These are phyloP conservation scores for Eragrostis tef DNA, from an alignment of 202 grass and related monocot genomes.

Conservation along the genomic window DNA sequence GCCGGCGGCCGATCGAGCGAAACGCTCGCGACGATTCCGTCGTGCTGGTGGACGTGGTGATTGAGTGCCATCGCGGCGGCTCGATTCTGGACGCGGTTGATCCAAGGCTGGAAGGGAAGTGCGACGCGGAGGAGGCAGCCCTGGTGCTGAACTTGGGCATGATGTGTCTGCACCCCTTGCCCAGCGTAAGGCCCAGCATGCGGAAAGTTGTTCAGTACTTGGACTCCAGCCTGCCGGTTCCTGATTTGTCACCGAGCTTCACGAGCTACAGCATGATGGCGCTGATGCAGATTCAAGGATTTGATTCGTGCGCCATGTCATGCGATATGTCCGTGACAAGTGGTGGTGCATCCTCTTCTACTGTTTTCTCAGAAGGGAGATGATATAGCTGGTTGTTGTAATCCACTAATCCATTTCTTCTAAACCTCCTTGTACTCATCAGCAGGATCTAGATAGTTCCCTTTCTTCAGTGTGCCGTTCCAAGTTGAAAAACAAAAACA, in stretches of 20 bases:
- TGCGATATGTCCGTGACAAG: neutral
- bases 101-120: conserved; percentile 10
- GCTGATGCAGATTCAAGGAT: conserved; percentile 43
- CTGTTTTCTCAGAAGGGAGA: conserved; percentile 26
- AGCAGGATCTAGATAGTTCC: too few species aligned
- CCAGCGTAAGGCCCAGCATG: conserved; percentile 28
- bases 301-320: conserved; percentile 20
- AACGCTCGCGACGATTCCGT: neutral
- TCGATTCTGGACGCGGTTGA: conserved; percentile 9
- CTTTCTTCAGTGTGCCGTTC: too few species aligned
- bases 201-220: conserved; percentile 25
- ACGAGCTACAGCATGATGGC: conserved; percentile 40
- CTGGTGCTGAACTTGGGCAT: conserved; percentile 35
- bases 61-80: conserved; percentile 10
- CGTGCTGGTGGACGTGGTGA: conserved; percentile 42
- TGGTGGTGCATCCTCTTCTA: neutral
- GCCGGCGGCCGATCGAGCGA: conserved; percentile 26
- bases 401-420: too few species aligned
- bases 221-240: neutral
- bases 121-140: neutral
- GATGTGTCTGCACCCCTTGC: conserved; percentile 25
- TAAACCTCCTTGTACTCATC: too few species aligned
- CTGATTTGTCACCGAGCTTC: conserved; percentile 19
- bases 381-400: neutral
- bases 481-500: too few species aligned